Percentiles rank a stretch among this genome's conserved stretches.
Conservation (phyloP, 306 rosid species). For the Gleditsia sinensis region DNA sequence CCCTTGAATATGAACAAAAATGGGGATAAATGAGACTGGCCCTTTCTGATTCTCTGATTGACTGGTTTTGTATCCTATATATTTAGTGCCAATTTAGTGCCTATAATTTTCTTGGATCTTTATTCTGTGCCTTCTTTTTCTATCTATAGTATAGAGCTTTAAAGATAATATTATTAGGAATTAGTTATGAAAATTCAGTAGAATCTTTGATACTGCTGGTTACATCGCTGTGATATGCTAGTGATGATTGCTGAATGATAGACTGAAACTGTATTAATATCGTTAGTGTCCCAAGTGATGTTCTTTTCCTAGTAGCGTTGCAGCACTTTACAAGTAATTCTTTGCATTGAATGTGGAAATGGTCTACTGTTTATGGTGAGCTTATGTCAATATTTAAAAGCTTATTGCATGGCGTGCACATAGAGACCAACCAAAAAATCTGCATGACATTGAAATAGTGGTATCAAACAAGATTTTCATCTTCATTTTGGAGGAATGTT, state of each 20-base stretch:
- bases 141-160: background rate
- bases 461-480: background rate
- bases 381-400: background rate
- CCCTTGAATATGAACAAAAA: background rate
- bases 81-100: background rate
- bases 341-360: background rate
- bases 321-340: background rate
- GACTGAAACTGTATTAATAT: background rate
- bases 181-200: background rate
- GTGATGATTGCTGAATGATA: background rate
- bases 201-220: background rate
- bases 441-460: background rate
- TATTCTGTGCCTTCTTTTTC: background rate
- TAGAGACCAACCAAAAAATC: background rate
- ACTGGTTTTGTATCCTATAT: background rate
- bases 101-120: background rate
- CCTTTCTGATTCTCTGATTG: background rate
- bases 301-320: background rate
- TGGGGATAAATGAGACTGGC: background rate
- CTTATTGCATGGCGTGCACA: too few relatives aligned
- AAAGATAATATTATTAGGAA: background rate
- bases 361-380: background rate
- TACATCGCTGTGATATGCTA: background rate
- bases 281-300: background rate
- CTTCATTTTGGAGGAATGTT: constrained; percentile 8